phyloP scores from a whole-genome alignment of 805 yeast genomes.

The Hemisphaericaspora nanyangensis region DNA sequence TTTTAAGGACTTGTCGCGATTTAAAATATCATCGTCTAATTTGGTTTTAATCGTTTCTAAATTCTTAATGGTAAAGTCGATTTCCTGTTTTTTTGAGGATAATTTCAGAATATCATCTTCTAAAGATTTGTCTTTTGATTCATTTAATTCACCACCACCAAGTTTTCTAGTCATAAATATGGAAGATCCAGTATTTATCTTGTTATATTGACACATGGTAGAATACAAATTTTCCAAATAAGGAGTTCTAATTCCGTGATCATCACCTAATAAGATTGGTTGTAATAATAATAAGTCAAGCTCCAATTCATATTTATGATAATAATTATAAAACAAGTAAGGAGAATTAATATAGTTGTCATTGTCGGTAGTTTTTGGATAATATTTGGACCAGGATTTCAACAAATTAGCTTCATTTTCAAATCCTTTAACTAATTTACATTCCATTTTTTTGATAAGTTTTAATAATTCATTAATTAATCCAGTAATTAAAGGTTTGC shows the following conservation, averaged over 20 bases:
- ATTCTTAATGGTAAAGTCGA: slow-evolving; percentile 10
- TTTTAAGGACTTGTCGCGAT: slow-evolving; percentile 14
- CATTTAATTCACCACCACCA: not conserved
- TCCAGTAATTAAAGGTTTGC: slow-evolving; percentile 83
- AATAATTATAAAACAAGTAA: slow-evolving; percentile 62
- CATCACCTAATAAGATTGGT: slow-evolving; percentile 89
- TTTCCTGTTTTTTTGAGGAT: slow-evolving; percentile 12
- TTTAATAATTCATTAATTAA: slow-evolving; percentile 69
- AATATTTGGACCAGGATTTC: slow-evolving; percentile 47
- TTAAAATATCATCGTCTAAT: slow-evolving; percentile 17
- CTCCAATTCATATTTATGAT: slow-evolving; percentile 48
- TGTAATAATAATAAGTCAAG: slow-evolving; percentile 77
- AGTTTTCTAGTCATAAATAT: slow-evolving; percentile 28
- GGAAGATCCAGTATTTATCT: slow-evolving; percentile 36
- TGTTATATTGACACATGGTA: slow-evolving; percentile 59
- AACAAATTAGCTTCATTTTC: slow-evolving; percentile 63
- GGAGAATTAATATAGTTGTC: slow-evolving; percentile 48
- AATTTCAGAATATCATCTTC: slow-evolving; percentile 4
- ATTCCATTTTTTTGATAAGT: slow-evolving; percentile 73
- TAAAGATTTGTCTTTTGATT: not conserved
- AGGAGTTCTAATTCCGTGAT: slow-evolving; percentile 80
- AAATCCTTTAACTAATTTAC: slow-evolving; percentile 63
- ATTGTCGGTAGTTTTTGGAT: slow-evolving; percentile 28
- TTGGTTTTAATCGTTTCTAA: slow-evolving; percentile 15
- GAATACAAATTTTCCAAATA: slow-evolving; percentile 86